Conservation (phyloP, 139 green algal species). For the Microglena sp. region DNA sequence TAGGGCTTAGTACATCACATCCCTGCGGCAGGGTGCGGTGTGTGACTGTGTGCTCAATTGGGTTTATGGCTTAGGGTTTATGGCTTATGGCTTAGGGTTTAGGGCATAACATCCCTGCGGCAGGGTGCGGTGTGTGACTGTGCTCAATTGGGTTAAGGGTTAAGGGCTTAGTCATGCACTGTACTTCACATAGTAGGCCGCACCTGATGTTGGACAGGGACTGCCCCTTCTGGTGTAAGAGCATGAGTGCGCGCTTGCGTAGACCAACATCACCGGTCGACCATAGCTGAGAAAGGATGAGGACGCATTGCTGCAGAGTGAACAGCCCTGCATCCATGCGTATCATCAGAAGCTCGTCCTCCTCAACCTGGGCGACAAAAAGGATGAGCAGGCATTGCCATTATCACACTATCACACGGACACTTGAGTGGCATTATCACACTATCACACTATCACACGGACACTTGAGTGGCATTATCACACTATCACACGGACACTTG, state of each 20-base stretch:
- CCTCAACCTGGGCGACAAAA: slow-evolving; percentile 8
- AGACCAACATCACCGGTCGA: slow-evolving; percentile 51
- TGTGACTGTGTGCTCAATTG: neutral
- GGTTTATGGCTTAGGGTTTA: neutral
- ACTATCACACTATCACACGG: no score
- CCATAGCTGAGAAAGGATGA: slow-evolving; percentile 70
- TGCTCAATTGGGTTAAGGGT: neutral
- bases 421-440: no score
- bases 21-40: neutral
- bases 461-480: no score
- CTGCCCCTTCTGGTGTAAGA: slow-evolving; percentile 66
- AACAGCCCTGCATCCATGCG: slow-evolving; percentile 69
- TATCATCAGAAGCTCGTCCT: slow-evolving; percentile 20
- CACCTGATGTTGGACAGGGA: slow-evolving; percentile 48
- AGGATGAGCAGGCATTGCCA: neutral
- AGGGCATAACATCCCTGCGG: no score
- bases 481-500: no score
- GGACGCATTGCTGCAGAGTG: slow-evolving; percentile 61
- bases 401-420: no score
- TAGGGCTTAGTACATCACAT: no score
- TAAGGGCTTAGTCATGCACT: neutral
- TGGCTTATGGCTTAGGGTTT: no score
- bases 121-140: no score
- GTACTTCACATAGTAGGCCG: neutral
- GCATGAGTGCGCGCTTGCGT: slow-evolving; percentile 52